A percentile compares a stretch with the other conserved stretches of the same genome.
phyloP scores from a whole-genome alignment of 208 protist genomes.

The Novymonas esmeraldas region DNA sequence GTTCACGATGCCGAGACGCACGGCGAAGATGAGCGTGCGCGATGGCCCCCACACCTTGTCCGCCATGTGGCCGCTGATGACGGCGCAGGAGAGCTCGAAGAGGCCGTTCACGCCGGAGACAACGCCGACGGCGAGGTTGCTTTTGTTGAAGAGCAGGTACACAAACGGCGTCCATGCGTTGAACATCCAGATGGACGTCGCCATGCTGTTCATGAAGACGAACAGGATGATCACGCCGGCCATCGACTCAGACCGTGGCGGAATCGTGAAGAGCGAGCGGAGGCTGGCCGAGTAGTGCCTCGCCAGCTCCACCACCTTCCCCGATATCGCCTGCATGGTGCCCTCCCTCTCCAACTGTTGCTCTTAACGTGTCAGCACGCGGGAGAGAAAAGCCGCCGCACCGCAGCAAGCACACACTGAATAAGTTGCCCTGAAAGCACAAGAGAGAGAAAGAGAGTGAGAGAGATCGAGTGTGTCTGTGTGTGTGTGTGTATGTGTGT shows the following conservation, averaged over 20 bases:
- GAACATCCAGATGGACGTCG: slow-evolving; percentile 76
- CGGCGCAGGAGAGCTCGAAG: slow-evolving; percentile 47
- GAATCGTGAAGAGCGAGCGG: slow-evolving; percentile 26
- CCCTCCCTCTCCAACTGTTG: background rate
- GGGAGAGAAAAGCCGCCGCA: background rate
- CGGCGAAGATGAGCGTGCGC: slow-evolving; percentile 47
- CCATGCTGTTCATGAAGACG: slow-evolving; percentile 74
- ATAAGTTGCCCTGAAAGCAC: too few relatives aligned
- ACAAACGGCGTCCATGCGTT: slow-evolving; percentile 76
- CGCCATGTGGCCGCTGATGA: slow-evolving; percentile 56
- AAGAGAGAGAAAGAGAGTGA: background rate
- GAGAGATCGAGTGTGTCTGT: background rate
- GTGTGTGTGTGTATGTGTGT: background rate
- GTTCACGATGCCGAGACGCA: slow-evolving; percentile 49
- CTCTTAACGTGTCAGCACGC: background rate
- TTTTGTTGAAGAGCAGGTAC: slow-evolving; percentile 49
- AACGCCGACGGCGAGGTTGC: slow-evolving; percentile 67
- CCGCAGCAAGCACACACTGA: too few relatives aligned
- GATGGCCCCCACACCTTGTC: slow-evolving; percentile 66
- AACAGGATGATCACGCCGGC: slow-evolving; percentile 68
- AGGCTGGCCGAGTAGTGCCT: slow-evolving; percentile 21
- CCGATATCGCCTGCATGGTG: background rate
- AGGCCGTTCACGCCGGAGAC: slow-evolving; percentile 67
- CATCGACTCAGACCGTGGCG: slow-evolving; percentile 46
- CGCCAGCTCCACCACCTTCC: slow-evolving; percentile 2